Conservation (phyloP, 106 monocot genomes). For the Allium fistulosum region DNA sequence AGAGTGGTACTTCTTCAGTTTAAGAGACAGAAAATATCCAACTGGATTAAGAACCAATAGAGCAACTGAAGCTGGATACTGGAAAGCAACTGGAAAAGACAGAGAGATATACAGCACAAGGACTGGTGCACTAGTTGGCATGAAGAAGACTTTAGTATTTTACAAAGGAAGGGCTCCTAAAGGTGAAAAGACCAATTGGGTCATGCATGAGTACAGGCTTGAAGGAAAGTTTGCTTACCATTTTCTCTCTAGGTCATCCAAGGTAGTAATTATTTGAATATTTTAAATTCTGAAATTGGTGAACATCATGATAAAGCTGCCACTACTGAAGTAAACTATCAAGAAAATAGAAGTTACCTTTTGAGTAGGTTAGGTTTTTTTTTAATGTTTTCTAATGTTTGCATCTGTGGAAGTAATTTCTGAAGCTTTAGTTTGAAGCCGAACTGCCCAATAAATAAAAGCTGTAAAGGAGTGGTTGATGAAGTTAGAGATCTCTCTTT, state of each 20-base stretch:
- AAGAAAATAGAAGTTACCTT: too few species aligned
- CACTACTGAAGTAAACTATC: too few species aligned
- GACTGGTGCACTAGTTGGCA: constrained; percentile 62
- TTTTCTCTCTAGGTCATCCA: constrained; percentile 61
- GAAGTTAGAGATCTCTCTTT: too few species aligned
- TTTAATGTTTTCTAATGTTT: too few species aligned
- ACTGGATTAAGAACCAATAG: constrained; percentile 89
- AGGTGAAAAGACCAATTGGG: constrained; percentile 98
- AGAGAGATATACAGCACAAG: constrained; percentile 73
- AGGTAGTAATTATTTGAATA: constrained; percentile 27
- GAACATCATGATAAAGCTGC: too few species aligned
- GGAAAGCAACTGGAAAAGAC: constrained; percentile 99
- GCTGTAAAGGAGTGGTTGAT: too few species aligned
- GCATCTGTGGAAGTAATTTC: too few species aligned
- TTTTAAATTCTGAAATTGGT: too few species aligned
- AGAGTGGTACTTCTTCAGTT: constrained; percentile 97
- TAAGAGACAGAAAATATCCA: constrained; percentile 88
- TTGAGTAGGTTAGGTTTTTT: too few species aligned
- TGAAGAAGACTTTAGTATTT: constrained; percentile 99
- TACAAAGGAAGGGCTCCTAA: constrained; percentile 95
- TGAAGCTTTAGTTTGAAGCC: too few species aligned
- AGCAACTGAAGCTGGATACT: constrained; percentile 85
- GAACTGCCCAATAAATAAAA: too few species aligned
- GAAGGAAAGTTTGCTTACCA: constrained; percentile 88
- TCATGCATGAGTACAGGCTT: constrained; percentile 94